Evolutionary conservation across 2,329 filamentous ascomycete genomes (phyloP), one percentile per base, ranked within the genome.

Genomic region (Ceratocystis ficicola): DNA sequence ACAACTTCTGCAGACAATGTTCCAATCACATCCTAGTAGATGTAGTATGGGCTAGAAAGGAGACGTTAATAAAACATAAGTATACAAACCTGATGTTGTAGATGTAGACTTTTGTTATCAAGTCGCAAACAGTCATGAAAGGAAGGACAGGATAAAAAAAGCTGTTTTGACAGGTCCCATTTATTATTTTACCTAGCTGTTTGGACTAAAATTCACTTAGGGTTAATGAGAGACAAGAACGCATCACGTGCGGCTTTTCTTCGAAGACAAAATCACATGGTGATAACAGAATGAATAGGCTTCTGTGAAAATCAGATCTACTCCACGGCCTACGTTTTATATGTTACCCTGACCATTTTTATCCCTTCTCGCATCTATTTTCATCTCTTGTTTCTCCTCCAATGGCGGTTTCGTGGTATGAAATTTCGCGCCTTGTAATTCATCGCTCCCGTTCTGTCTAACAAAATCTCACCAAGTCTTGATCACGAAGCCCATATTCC

Each of bases 21-120:
- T n/a, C 20, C 6, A 59, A 59, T 59, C 55, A 59, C 55, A 59
- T 59, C 6, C 28, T 59, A 59, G 55, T 30, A 59, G 12, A 59
- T 5, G n/a, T 7, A 36, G 4, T 8, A n/a, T 32, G 3, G 17
- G 7, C 3, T 20, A 8, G 32, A 30, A 8, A 59, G 12, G 0
- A n/a, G 2, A 5, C 36, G 30, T 59, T 15, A 32, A 12, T 36
- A n/a, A 12, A 59, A 12, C 5, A 8, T 4, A 59, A 59, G 20
- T 25, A 52, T 12, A 59, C 17, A n/a, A 20, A 10, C 55, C 20
- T 32, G 28, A n/a, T 32, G 12, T 59, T 25, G 8, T 15, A 10
- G 10, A 41, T 41, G 12, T 12, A 41, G 10, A 15, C 36, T 41
- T 41, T 41, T 12, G 36, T 12, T 41, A 41, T 10, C 10, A 12